These are phyloP conservation scores for Phytophthora tentaculata DNA, from an alignment of 352 stramenopile species.

Conservation along the genomic window DNA sequence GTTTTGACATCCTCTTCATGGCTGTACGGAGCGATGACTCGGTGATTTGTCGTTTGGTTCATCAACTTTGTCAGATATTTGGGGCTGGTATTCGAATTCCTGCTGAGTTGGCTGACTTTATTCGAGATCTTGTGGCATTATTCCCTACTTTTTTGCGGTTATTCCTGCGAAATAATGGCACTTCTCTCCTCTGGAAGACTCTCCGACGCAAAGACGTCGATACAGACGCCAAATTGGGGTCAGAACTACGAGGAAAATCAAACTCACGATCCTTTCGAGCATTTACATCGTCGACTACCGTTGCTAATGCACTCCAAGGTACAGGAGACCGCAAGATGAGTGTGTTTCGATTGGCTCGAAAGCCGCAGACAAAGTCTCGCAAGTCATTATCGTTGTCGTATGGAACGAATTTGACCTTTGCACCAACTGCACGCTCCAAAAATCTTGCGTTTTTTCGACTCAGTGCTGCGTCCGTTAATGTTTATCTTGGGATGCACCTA, in stretches of 20 bases:
- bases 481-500: constrained; percentile 34
- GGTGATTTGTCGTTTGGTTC: constrained; percentile 41
- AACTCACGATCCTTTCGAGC: constrained; percentile 18
- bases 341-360: constrained; percentile 21
- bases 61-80: constrained; percentile 60
- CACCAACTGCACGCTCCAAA: constrained; percentile 11
- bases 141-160: constrained; percentile 44
- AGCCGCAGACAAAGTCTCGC: constrained; percentile 24
- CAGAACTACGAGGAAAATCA: constrained; percentile 6
- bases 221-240: neutral
- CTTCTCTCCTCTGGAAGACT: constrained; percentile 53
- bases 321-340: constrained; percentile 22
- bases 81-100: constrained; percentile 44
- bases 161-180: constrained; percentile 55
- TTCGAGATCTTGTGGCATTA: constrained; percentile 48
- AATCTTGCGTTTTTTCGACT: constrained; percentile 41
- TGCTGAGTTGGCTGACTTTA: constrained; percentile 41
- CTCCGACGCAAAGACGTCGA: constrained; percentile 39
- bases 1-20: constrained; percentile 50
- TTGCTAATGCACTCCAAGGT: constrained; percentile 12
- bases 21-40: constrained; percentile 45
- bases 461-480: constrained; percentile 38
- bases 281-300: constrained; percentile 3
- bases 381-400: constrained; percentile 25
- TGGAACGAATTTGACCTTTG: neutral